Conservation (phyloP, 164 flowering plant species). For the Taxillus chinensis region DNA sequence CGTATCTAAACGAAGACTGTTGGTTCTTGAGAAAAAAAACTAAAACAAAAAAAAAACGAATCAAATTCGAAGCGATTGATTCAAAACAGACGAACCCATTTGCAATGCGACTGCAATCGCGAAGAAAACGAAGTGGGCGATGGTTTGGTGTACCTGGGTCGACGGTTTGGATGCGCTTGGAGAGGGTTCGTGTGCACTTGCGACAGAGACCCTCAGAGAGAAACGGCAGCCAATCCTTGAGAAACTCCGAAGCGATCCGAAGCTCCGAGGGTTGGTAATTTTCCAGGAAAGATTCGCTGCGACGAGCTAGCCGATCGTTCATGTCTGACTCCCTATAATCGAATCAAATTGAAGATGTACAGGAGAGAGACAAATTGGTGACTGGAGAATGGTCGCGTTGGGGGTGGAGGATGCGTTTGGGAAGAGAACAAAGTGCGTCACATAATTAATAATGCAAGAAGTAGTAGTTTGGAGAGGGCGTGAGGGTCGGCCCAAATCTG, state of each 20-base stretch:
- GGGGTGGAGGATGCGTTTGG: no score
- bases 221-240: constrained; percentile 68
- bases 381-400: no score
- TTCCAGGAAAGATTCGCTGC: constrained; percentile 39
- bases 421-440: no score
- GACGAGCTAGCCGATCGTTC: constrained; percentile 7
- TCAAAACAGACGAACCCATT: neutral
- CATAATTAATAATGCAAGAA: no score
- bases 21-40: no score
- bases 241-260: constrained; percentile 59
- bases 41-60: no score
- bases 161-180: constrained; percentile 48
- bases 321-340: constrained; percentile 6
- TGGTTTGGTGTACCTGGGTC: constrained; percentile 19
- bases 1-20: no score
- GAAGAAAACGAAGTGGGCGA: neutral
- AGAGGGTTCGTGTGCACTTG: constrained; percentile 34
- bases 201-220: constrained; percentile 61
- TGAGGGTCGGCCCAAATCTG: no score
- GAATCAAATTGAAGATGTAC: no score
- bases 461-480: no score
- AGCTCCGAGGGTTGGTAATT: constrained; percentile 47
- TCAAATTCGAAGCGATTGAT: neutral
- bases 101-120: neutral
- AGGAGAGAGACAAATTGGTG: no score